Conservation (phyloP, 805 yeast genomes). For the Diddensiella santjacobensis region DNA sequence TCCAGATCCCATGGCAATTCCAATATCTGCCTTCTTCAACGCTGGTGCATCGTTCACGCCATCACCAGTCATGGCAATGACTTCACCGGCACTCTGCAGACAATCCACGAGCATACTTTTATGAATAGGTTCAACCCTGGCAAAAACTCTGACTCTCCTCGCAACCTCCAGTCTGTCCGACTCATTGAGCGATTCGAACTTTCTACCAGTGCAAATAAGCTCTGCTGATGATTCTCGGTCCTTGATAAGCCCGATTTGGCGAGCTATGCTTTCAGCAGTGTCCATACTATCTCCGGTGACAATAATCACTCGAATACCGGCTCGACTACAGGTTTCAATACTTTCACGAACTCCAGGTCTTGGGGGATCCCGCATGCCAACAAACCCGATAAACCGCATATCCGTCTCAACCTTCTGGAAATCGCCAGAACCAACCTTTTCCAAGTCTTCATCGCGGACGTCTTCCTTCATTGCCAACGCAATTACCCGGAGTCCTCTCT, state of each 20-base stretch:
- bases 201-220: slow-evolving; percentile 40
- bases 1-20: slow-evolving; percentile 60
- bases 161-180: slow-evolving; percentile 42
- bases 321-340: slow-evolving; percentile 41
- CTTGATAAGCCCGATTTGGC: slow-evolving; percentile 41
- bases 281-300: slow-evolving; percentile 43
- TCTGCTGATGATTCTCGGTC: slow-evolving; percentile 33
- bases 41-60: slow-evolving; percentile 64
- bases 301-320: slow-evolving; percentile 49
- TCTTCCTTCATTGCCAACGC: slow-evolving; percentile 41
- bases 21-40: slow-evolving; percentile 55
- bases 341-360: slow-evolving; percentile 43
- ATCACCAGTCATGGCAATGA: slow-evolving; percentile 60
- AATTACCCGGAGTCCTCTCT: slow-evolving; percentile 44
- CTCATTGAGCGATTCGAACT: slow-evolving; percentile 31
- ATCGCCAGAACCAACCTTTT: slow-evolving; percentile 5
- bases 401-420: slow-evolving; percentile 37
- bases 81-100: slow-evolving; percentile 40
- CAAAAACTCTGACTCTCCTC: slow-evolving; percentile 44
- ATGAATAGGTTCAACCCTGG: slow-evolving; percentile 56
- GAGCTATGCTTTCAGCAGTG: slow-evolving; percentile 39
- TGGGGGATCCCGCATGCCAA: slow-evolving; percentile 50
- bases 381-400: slow-evolving; percentile 42
- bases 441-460: slow-evolving; percentile 17
- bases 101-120: slow-evolving; percentile 51